Base-by-base conservation (phyloP, 148 eudicot genomes). In the Camellia lanceoleosa region DNA sequence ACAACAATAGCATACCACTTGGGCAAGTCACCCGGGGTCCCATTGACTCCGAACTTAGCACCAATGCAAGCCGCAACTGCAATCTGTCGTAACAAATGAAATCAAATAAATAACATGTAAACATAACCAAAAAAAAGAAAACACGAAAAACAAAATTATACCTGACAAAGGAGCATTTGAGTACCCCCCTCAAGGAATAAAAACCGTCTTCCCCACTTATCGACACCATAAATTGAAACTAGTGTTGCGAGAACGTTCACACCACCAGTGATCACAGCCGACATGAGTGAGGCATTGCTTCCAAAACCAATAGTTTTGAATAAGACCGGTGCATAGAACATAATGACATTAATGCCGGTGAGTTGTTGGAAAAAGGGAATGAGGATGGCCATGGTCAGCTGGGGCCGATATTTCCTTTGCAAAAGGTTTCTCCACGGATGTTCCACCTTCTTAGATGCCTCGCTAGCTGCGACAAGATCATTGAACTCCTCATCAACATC, bases 311-410 rank as follows among this genome's bases (percentile, higher is more conserved):
- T 78, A 2, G 88, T 82, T 38, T 77, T 78, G 71, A 88, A 88
- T 42, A 88, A 69, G 7, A 86, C 82, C 7, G 90, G 88, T 1
- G 89, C 89, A 14, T 88, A 88, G 71, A 88, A 88, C 75, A 81
- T 83, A 42, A 88, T 86, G 41, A 80, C 87, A 61, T 86, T 88
- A 11, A 88, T 88, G 54, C 90, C 90, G 0, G 88, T 86, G 3
- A 88, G 44, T 12, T 88, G 90, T 42, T 86, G 90, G 70, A 86
- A 86, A 58, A 82, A 69, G 0, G 90, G 90, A 9, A 86, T 88
- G 7, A 77, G 44, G 1, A 88, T 74, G 2, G 90, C 81, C 87
- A 88, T 85, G 0, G 82, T 79, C 0, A 88, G 65, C 5, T 88
- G 90, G 0, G 88, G 90, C 43, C 88, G 71, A 43, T 88, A 86